A percentile compares a stretch with the other conserved stretches of the same genome.
phyloP scores from a whole-genome alignment of 2,329 filamentous ascomycete genomes.

The Apiospora koreana region DNA sequence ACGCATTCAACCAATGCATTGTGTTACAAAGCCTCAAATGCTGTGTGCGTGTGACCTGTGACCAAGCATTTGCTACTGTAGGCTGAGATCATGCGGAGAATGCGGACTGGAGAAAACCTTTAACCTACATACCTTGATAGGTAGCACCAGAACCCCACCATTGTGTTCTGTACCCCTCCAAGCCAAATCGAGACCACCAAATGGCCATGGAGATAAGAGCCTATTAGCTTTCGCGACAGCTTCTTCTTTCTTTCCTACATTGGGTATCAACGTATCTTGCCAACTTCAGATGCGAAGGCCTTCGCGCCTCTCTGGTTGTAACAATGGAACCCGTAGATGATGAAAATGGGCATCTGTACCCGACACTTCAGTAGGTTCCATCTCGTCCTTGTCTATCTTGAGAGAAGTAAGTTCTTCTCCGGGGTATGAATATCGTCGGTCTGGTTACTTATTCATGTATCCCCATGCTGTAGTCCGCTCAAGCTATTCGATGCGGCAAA shows the following conservation, averaged over 20 bases:
- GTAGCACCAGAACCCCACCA: not conserved
- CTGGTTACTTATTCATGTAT: not conserved
- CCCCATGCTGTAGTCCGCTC: constrained; percentile 46
- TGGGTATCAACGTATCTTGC: not conserved
- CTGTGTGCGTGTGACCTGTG: no score
- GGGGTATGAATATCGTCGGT: not conserved
- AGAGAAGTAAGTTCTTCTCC: not conserved
- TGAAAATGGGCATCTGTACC: constrained; percentile 6
- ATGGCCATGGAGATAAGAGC: not conserved
- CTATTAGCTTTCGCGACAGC: not conserved
- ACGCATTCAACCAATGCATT: not conserved
- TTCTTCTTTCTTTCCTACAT: not conserved
- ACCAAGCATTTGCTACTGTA: not conserved
- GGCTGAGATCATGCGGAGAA: not conserved
- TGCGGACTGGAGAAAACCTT: no score
- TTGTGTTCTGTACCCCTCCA: not conserved
- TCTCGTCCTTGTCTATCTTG: not conserved
- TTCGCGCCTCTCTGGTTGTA: not conserved
- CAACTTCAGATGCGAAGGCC: not conserved
- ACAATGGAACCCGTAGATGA: constrained; percentile 9
- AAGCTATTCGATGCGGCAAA: constrained; percentile 59
- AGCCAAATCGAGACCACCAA: no score
- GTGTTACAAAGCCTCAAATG: not conserved
- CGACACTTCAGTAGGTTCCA: constrained; percentile 14
- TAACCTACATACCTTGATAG: no score